These are phyloP conservation scores for Myxozyma sirexii DNA, from an alignment of 805 yeast species.

Conservation along the genomic window DNA sequence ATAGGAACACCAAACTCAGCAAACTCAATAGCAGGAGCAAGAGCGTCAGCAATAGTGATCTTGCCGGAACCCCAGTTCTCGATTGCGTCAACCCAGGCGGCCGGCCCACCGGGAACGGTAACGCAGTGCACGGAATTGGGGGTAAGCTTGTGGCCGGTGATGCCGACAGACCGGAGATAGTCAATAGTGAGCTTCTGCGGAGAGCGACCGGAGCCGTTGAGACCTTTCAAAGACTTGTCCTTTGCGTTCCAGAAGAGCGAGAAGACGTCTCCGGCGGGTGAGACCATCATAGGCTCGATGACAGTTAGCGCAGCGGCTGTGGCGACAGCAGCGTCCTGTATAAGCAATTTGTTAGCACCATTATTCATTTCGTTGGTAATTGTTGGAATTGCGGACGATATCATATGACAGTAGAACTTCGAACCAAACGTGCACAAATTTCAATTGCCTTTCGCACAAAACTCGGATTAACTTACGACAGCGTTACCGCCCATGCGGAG, in stretches of 20 bases:
- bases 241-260: slow-evolving; percentile 57
- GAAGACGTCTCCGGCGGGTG: slow-evolving; percentile 53
- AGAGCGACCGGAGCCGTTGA: slow-evolving; percentile 77
- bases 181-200: slow-evolving; percentile 56
- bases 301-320: slow-evolving; percentile 46
- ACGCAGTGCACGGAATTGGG: slow-evolving; percentile 58
- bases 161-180: slow-evolving; percentile 50
- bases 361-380: neutral
- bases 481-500: slow-evolving; percentile 71
- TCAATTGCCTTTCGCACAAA: neutral
- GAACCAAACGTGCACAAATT: no score
- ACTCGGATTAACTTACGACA: slow-evolving; percentile 31
- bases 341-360: neutral
- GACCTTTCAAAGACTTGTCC: slow-evolving; percentile 58
- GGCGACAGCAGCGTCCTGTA: slow-evolving; percentile 47
- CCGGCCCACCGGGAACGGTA: slow-evolving; percentile 78
- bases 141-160: slow-evolving; percentile 55
- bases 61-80: slow-evolving; percentile 74
- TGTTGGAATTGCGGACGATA: neutral
- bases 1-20: slow-evolving; percentile 72
- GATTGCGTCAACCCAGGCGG: slow-evolving; percentile 75
- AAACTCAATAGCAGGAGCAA: slow-evolving; percentile 67
- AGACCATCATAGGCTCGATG: slow-evolving; percentile 47
- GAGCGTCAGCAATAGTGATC: slow-evolving; percentile 58
- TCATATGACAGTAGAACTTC: no score